Conservation (phyloP, 192 early-diverging fungal genomes). For the Coemansia nantahalensis region DNA sequence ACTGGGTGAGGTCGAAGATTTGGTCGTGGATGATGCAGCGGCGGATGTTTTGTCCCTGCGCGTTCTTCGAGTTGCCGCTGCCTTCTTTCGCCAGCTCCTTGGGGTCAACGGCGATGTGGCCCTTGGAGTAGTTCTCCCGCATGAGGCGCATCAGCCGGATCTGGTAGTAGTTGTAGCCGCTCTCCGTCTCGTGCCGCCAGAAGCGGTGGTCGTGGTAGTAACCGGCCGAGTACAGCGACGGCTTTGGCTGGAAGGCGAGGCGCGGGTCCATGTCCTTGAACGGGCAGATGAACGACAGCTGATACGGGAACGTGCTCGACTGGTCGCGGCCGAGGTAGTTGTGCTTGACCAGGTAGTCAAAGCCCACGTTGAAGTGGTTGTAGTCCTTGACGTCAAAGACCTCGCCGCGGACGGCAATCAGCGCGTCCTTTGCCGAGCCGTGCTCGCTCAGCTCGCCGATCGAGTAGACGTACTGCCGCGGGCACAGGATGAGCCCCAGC, state of each 20-base stretch:
- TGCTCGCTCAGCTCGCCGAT: constrained; percentile 60
- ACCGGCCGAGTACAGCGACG: constrained; percentile 57
- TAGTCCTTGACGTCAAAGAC: constrained; percentile 77
- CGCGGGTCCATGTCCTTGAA: constrained; percentile 56
- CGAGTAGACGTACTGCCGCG: constrained; percentile 70
- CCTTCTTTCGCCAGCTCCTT: constrained; percentile 57
- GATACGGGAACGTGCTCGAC: constrained; percentile 67
- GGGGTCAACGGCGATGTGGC: constrained; percentile 63
- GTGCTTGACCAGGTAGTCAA: constrained; percentile 45
- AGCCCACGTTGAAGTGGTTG: constrained; percentile 52
- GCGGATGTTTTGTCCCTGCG: constrained; percentile 39
- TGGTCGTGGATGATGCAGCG: constrained; percentile 68
- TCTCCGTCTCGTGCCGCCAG: constrained; percentile 56
- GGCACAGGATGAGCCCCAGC: constrained; percentile 74
- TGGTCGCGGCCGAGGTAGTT: constrained; percentile 68
- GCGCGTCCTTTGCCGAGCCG: constrained; percentile 57
- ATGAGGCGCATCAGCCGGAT: constrained; percentile 60
- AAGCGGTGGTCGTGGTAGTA: constrained; percentile 72
- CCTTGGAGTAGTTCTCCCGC: constrained; percentile 62
- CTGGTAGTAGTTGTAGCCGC: constrained; percentile 68
- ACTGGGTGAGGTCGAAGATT: constrained; percentile 71
- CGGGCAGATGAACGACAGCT: constrained; percentile 58
- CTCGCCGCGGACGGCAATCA: constrained; percentile 72
- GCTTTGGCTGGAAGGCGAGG: constrained; percentile 53
- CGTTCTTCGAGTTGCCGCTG: constrained; percentile 38